Conservation (phyloP, 169 alveolate genomes). For the Cryptosporidium xiaoi region DNA sequence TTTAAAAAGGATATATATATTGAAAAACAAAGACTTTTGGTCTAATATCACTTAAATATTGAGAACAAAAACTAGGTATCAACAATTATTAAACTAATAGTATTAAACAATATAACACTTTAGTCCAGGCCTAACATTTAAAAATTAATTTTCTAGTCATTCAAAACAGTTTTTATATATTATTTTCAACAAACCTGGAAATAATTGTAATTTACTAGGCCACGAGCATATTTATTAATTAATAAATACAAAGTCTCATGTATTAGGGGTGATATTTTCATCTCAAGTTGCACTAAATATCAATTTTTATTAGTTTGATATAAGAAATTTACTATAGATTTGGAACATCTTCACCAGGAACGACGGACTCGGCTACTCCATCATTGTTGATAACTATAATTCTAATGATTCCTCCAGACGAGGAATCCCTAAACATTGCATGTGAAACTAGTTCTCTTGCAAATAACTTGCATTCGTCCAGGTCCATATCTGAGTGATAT, state of each 20-base stretch:
- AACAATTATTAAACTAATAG: slow-evolving; percentile 2
- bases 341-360: slow-evolving; percentile 73
- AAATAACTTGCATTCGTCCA: slow-evolving; percentile 87
- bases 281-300: background rate
- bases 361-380: slow-evolving; percentile 40
- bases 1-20: no score
- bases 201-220: background rate
- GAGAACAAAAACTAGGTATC: background rate
- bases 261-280: background rate
- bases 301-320: background rate
- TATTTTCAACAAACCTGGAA: background rate
- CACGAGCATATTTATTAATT: slow-evolving; percentile 1
- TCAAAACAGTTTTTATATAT: background rate
- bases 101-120: background rate
- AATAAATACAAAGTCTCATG: background rate
- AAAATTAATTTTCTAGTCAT: background rate
- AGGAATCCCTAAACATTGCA: slow-evolving; percentile 91
- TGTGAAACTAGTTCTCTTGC: slow-evolving; percentile 85
- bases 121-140: background rate
- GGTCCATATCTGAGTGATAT: slow-evolving; percentile 86
- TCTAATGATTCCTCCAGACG: slow-evolving; percentile 93
- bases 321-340: slow-evolving; percentile 42
- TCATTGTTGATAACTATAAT: slow-evolving; percentile 69
- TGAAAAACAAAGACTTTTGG: no score
- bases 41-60: no score